Conservation (phyloP, 352 stramenopile species). For the Peronosclerospora sorghi region DNA sequence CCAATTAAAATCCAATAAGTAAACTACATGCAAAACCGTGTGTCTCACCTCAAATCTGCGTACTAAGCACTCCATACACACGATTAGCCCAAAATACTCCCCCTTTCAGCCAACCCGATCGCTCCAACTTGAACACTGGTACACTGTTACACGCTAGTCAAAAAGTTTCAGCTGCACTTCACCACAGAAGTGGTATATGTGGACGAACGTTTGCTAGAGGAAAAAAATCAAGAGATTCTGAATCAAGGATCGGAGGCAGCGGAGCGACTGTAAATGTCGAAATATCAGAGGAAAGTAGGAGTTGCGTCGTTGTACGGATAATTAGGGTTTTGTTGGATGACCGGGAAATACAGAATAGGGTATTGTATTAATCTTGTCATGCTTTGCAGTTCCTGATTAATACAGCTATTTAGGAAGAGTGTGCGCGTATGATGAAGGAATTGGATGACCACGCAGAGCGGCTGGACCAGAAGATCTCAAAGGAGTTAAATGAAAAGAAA, state of each 20-base stretch:
- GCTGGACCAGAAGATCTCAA: conserved; percentile 40
- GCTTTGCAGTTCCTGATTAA: conserved; percentile 49
- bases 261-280: conserved; percentile 53
- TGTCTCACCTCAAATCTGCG: too few species aligned
- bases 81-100: too few species aligned
- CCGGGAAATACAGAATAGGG: background rate
- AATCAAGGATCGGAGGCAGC: conserved; percentile 44
- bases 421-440: conserved; percentile 60
- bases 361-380: background rate
- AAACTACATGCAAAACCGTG: too few species aligned
- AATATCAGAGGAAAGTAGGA: conserved; percentile 56
- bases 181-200: conserved; percentile 31
- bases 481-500: conserved; percentile 22
- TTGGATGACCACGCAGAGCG: conserved; percentile 49
- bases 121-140: too few species aligned
- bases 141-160: too few species aligned
- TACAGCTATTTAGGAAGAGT: conserved; percentile 63
- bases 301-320: conserved; percentile 39
- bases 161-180: too few species aligned
- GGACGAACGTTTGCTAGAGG: conserved; percentile 21
- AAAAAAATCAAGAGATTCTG: conserved; percentile 46
- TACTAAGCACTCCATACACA: too few species aligned
- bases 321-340: background rate
- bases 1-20: too few species aligned
- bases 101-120: too few species aligned